These are phyloP conservation scores for Apiospora marii DNA, from an alignment of 2,329 filamentous ascomycete species.

Conservation along the genomic window DNA sequence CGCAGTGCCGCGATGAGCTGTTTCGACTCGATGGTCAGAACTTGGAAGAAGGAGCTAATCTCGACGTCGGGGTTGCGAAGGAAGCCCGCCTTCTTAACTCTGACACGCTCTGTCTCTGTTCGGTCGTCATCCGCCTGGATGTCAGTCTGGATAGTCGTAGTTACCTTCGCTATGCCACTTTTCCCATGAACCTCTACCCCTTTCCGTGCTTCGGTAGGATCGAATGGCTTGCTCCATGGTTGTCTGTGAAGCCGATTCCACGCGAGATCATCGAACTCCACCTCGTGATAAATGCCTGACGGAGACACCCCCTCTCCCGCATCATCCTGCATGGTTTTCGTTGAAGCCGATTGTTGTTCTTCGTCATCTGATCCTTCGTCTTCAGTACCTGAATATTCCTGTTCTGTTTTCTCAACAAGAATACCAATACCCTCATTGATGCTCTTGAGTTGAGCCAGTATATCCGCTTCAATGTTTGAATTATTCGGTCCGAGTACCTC, in stretches of 20 bases:
- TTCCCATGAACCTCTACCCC: not conserved
- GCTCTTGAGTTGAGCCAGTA: not conserved
- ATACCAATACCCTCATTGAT: not conserved
- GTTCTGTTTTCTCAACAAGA: not conserved
- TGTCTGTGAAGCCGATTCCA: not conserved
- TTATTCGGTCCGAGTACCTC: not conserved
- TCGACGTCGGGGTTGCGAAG: not conserved
- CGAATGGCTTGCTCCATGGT: not conserved
- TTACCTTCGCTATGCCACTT: not conserved
- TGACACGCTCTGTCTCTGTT: not conserved
- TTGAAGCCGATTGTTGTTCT: not conserved
- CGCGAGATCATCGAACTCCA: not conserved
- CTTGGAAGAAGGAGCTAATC: not conserved
- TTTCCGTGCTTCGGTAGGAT: not conserved
- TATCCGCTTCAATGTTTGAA: not conserved
- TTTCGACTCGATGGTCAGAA: slow-evolving; percentile 1
- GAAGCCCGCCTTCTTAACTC: not conserved
- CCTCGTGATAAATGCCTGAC: not conserved
- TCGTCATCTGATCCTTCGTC: not conserved
- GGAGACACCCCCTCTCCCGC: not conserved
- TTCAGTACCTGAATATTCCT: not conserved
- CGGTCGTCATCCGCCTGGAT: not conserved
- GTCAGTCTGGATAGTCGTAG: not conserved
- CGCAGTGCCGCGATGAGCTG: slow-evolving; percentile 19
- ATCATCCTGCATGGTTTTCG: not conserved